A percentile compares a stretch with the other conserved stretches of the same genome.
These are phyloP conservation scores for Lasiosphaeria hispida DNA, from an alignment of 495 filamentous ascomycete species.

Conservation along the genomic window DNA sequence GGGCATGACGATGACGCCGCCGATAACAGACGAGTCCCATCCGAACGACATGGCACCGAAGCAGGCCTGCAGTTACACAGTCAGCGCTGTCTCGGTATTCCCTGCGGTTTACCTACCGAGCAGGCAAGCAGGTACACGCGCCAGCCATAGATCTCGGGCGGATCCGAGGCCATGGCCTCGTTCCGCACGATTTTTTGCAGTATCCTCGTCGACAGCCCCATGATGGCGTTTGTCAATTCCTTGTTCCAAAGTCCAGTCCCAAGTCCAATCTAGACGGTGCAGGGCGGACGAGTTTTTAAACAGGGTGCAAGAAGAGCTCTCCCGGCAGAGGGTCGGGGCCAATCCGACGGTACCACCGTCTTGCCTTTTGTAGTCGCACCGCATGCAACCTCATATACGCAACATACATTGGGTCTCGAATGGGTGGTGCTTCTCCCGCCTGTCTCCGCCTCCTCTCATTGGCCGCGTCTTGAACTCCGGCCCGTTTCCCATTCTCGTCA, in stretches of 20 bases:
- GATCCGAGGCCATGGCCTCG: constrained; percentile 73
- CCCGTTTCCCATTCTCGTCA: constrained; percentile 13
- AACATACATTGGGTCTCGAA: not conserved
- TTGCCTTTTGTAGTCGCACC: constrained; percentile 1
- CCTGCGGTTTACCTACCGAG: constrained; percentile 48
- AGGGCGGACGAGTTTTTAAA: not conserved
- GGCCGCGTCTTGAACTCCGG: constrained; percentile 9
- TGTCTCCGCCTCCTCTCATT: constrained; percentile 5
- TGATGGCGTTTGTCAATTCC: constrained; percentile 18
- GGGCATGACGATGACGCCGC: constrained; percentile 58
- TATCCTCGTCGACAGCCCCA: constrained; percentile 34
- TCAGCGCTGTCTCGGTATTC: no score
- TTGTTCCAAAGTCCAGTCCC: not conserved
- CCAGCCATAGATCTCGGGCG: constrained; percentile 77
- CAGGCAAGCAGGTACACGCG: constrained; percentile 66
- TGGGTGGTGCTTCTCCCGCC: not conserved
- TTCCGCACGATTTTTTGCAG: constrained; percentile 69
- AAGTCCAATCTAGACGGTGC: not conserved
- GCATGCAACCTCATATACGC: constrained; percentile 5
- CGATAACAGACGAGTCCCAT: constrained; percentile 64
- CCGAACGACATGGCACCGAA: constrained; percentile 77
- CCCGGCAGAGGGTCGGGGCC: not conserved
- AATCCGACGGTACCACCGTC: no score
- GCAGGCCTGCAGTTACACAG: constrained; percentile 54
- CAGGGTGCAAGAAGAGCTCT: not conserved